These are phyloP conservation scores for Agrocybe praecox DNA, from an alignment of 768 basidiomycete species.

Conservation along the genomic window DNA sequence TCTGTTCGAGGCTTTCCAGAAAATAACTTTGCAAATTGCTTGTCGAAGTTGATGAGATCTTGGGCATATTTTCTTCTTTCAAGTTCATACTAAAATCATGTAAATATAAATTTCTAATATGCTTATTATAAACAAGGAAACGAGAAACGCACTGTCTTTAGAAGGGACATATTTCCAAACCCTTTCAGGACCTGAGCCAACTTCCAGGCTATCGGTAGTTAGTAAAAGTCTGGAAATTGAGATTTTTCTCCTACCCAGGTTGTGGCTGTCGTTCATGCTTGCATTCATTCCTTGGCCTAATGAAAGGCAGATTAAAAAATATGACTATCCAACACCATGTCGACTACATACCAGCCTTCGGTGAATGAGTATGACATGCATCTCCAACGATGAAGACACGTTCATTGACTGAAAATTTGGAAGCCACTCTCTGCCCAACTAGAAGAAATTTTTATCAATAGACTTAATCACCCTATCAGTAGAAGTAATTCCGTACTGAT, in stretches of 20 bases:
- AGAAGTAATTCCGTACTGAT: constrained; percentile 44
- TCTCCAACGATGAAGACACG: constrained; percentile 80
- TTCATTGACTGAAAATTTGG: constrained; percentile 58
- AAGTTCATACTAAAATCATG: constrained; percentile 57
- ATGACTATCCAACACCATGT: background rate
- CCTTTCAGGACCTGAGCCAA: constrained; percentile 57
- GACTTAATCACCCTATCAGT: background rate
- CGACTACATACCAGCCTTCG: constrained; percentile 55
- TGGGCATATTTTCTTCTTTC: constrained; percentile 72
- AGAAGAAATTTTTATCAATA: background rate
- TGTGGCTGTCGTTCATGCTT: constrained; percentile 76
- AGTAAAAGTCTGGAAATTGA: background rate
- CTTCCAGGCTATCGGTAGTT: constrained; percentile 53
- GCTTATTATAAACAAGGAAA: background rate
- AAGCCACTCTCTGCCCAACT: constrained; percentile 80
- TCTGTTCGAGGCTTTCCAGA: constrained; percentile 64
- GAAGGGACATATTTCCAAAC: constrained; percentile 47
- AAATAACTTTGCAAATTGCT: constrained; percentile 64
- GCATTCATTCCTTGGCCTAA: constrained; percentile 79
- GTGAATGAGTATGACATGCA: constrained; percentile 71
- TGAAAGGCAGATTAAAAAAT: background rate
- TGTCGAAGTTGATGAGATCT: constrained; percentile 75
- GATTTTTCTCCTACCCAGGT: constrained; percentile 47
- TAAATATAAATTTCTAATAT: background rate
- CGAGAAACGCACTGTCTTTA: constrained; percentile 47